These are phyloP conservation scores for Nepenthes mirabilis DNA, from an alignment of 148 eudicot species.

Conservation along the genomic window DNA sequence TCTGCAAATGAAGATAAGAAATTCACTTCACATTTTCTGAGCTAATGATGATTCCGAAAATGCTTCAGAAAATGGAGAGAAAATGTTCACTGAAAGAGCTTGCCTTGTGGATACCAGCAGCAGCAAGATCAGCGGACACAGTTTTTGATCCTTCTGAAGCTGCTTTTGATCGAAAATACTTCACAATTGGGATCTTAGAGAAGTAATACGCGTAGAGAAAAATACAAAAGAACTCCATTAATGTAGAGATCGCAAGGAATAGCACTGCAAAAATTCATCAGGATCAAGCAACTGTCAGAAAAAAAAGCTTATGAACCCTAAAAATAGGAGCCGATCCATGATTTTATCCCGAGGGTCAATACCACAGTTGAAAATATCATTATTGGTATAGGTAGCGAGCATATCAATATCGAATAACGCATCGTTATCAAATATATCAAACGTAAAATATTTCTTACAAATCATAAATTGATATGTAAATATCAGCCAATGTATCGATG, in stretches of 20 bases:
- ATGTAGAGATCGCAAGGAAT: conserved; percentile 27
- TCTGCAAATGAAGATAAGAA: conserved; percentile 9
- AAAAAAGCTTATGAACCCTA: neutral
- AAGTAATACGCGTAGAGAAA: conserved; percentile 31
- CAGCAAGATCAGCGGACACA: conserved; percentile 43
- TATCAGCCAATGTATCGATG: too few relatives aligned
- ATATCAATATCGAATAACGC: too few relatives aligned
- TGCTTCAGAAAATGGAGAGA: too few relatives aligned
- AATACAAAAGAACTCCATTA: conserved; percentile 24
- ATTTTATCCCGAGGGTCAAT: too few relatives aligned
- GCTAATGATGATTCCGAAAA: neutral
- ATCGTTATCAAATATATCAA: too few relatives aligned
- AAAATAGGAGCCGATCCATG: too few relatives aligned
- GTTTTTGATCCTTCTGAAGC: conserved; percentile 43
- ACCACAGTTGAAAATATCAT: too few relatives aligned
- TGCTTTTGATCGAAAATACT: conserved; percentile 39
- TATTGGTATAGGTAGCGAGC: too few relatives aligned
- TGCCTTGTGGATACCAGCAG: conserved; percentile 17
- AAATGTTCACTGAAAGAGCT: neutral
- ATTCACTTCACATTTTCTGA: neutral
- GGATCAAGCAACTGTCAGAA: neutral
- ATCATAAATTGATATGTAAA: too few relatives aligned
- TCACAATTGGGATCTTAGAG: conserved; percentile 44
- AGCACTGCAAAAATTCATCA: conserved; percentile 24
- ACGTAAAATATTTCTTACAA: too few relatives aligned